phyloP scores from a whole-genome alignment of 108 stramenopile genomes.

The Skeletonema menzelii region DNA sequence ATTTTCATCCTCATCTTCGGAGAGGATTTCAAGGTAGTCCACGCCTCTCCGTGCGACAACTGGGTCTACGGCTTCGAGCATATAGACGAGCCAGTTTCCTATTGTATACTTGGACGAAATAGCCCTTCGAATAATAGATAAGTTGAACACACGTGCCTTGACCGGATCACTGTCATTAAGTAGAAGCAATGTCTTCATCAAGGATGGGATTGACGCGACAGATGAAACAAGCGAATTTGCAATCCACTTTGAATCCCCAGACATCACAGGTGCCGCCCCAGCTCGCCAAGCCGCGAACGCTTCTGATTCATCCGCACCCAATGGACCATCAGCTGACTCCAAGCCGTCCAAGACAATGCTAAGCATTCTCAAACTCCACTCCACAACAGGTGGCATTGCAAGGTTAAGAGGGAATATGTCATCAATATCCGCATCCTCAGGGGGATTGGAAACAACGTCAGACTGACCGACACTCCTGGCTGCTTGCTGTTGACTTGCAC shows the following conservation, averaged over 20 bases:
- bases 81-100: slow-evolving; percentile 56
- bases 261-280: neutral
- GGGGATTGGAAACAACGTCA: slow-evolving; percentile 33
- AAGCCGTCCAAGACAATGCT: slow-evolving; percentile 39
- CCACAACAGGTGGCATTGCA: slow-evolving; percentile 48
- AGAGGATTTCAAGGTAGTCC: slow-evolving; percentile 51
- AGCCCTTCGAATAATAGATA: slow-evolving; percentile 37
- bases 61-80: slow-evolving; percentile 53
- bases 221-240: slow-evolving; percentile 39
- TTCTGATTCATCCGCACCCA: slow-evolving; percentile 31
- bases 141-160: slow-evolving; percentile 36
- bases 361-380: slow-evolving; percentile 51
- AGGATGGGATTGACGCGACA: slow-evolving; percentile 42
- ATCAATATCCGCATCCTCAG: slow-evolving; percentile 34
- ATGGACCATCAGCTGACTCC: slow-evolving; percentile 33
- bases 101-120: slow-evolving; percentile 43
- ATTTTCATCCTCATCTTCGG: slow-evolving; percentile 53
- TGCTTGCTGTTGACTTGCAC: slow-evolving; percentile 3
- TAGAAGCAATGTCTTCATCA: slow-evolving; percentile 49
- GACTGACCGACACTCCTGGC: slow-evolving; percentile 4
- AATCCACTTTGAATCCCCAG: slow-evolving; percentile 44
- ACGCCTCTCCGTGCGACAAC: slow-evolving; percentile 44
- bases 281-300: slow-evolving; percentile 35
- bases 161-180: slow-evolving; percentile 46
- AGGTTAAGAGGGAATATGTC: slow-evolving; percentile 48